Base-by-base conservation (phyloP, 352 stramenopile genomes). In the Globisporangium lucens region DNA sequence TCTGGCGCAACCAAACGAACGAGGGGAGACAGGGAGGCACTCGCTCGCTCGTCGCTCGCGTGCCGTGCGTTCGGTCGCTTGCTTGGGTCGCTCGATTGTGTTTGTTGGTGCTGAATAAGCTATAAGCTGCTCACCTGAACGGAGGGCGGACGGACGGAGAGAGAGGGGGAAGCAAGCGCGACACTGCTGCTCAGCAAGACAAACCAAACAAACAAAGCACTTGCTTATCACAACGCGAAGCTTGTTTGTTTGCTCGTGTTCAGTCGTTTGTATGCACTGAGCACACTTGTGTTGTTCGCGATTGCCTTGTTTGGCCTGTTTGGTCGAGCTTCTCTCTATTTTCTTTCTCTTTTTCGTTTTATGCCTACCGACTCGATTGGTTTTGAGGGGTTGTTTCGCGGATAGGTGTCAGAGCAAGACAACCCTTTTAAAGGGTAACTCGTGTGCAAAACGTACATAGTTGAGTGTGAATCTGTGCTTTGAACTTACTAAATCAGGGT, bases 1-100 rank as follows among this genome's bases (percentile, higher is more conserved):
- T 38, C 53, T 59, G 53, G 53, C 29, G 29, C 53, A 59, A 59
- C 27, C 27, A 38, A 59, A 59, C 53, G 53, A 59, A 59, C 33
- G 5, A 22, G 15, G 17, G 52, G 52, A 30, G 53, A 59, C 20
- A 59, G 27, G 35, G 53, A 27, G 53, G 12, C 8, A 33, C 30
- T 33, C 30, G 30, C 30, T 33, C 30, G 30, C 30, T 33, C 30
- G 30, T 33, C 30, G 27, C 38, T 38, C 13, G 52, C 24, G 57
- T 33, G 36, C 36, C 41, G 57, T 53, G 52, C 57, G 35, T 53
- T 62, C 57, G 35, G n/a, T 63, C 35, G 35, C 33, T 62, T 12
- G 51, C 49, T 53, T 15, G 46, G 46, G 0, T 55, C 51, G 51
- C 51, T 56, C 27, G 27, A 7, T 22, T 2, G 27, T 43, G 35